Conservation (phyloP, 2,329 filamentous ascomycete genomes). For the Fonsecaea pedrosoi region DNA sequence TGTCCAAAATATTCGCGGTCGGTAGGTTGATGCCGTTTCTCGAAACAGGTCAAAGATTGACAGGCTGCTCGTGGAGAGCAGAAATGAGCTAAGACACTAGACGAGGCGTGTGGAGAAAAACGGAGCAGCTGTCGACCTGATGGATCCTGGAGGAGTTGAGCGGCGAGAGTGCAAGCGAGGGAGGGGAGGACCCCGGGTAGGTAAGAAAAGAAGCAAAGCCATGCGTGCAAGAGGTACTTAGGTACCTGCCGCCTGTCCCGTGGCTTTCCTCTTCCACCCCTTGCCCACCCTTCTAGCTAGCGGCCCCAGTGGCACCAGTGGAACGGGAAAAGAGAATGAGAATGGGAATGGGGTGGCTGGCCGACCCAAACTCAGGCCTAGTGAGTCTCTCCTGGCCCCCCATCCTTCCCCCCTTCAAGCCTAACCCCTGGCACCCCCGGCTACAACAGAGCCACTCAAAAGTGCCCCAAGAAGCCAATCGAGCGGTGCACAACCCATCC, state of each 20-base stretch:
- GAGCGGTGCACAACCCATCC: conserved; percentile 2
- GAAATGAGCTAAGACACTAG: conserved; percentile 22
- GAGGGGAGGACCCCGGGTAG: conserved; percentile 14
- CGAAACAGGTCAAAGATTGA: conserved; percentile 25
- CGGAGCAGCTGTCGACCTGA: conserved; percentile 13
- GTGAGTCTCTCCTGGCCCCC: neutral
- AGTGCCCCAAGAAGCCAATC: conserved; percentile 13
- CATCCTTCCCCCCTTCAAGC: neutral
- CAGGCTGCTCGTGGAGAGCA: conserved; percentile 15
- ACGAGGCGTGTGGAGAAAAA: conserved; percentile 22
- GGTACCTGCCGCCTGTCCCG: conserved; percentile 13
- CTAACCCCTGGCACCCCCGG: neutral
- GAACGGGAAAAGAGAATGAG: conserved; percentile 4
- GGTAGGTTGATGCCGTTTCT: conserved; percentile 27
- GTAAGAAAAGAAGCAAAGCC: neutral
- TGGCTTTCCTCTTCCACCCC: neutral
- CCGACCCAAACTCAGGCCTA: neutral
- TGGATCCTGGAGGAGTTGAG: conserved; percentile 27
- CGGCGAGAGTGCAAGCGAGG: conserved; percentile 28
- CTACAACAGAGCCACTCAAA: conserved; percentile 14
- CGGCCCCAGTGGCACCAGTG: neutral
- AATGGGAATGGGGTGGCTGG: neutral
- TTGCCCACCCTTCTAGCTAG: neutral
- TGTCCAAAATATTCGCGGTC: conserved; percentile 1
- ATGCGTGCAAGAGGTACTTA: conserved; percentile 20